A percentile compares a stretch with the other conserved stretches of the same genome.
Evolutionary conservation across 2,329 filamentous ascomycete genomes (phyloP).

Genomic region (Lachnum nothofagi): DNA sequence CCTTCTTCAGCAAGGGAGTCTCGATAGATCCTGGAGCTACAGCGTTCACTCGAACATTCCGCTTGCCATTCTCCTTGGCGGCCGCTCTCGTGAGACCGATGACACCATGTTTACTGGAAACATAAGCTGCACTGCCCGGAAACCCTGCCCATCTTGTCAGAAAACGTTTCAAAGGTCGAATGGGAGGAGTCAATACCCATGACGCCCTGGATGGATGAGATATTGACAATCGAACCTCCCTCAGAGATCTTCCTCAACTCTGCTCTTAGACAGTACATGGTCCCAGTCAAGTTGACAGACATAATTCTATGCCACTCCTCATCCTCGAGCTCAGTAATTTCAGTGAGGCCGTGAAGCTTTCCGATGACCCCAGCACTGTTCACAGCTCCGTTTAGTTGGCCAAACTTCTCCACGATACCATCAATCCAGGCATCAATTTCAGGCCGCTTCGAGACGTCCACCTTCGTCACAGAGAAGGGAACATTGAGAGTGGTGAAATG

Average conservation of each 20-base stretch:
- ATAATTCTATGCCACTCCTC: conserved; percentile 38
- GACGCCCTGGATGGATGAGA: conserved; percentile 45
- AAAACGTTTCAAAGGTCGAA: conserved; percentile 27
- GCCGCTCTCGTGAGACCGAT: conserved; percentile 37
- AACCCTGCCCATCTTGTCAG: conserved; percentile 31
- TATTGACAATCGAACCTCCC: conserved; percentile 36
- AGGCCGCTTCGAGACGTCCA: conserved; percentile 32
- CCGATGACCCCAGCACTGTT: conserved; percentile 46
- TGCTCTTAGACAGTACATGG: conserved; percentile 37
- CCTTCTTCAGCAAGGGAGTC: conserved; percentile 45
- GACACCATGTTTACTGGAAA: conserved; percentile 38
- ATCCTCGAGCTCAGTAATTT: conserved; percentile 30
- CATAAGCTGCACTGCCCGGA: conserved; percentile 33
- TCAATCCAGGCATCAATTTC: conserved; percentile 37
- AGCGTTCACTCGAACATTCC: conserved; percentile 37
- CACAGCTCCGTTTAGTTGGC: conserved; percentile 41
- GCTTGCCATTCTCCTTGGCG: conserved; percentile 37
- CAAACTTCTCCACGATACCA: conserved; percentile 33
- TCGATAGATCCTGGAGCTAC: conserved; percentile 40
- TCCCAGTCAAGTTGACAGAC: conserved; percentile 35
- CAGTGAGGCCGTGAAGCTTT: conserved; percentile 30
- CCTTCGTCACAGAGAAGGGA: conserved; percentile 23
- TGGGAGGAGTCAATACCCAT: conserved; percentile 33
- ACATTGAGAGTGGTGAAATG: conserved; percentile 31
- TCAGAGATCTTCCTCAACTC: conserved; percentile 38